phyloP scores from a whole-genome alignment of 1,284 basidiomycete species.

The Gomphus bonarii region DNA sequence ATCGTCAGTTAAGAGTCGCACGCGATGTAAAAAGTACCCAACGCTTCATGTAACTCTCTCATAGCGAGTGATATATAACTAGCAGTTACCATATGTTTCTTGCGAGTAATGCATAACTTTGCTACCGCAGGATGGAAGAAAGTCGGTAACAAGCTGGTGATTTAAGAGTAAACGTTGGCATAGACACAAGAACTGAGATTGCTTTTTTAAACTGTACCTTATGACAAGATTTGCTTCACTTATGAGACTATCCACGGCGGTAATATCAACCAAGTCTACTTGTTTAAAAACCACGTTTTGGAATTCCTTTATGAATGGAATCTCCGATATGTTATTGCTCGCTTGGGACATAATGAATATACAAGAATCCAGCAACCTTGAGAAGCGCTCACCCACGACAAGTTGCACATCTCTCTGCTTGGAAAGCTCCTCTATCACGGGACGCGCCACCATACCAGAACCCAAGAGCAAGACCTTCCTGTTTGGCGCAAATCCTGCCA shows the following conservation, averaged over 20 bases:
- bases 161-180: background rate
- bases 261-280: slow-evolving; percentile 53
- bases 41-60: slow-evolving; percentile 59
- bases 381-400: slow-evolving; percentile 53
- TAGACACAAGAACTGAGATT: background rate
- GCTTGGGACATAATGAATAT: slow-evolving; percentile 34
- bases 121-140: slow-evolving; percentile 72
- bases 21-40: slow-evolving; percentile 16
- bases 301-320: slow-evolving; percentile 40
- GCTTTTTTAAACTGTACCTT: slow-evolving; percentile 30
- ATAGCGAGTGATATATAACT: slow-evolving; percentile 86
- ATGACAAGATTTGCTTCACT: slow-evolving; percentile 52
- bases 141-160: slow-evolving; percentile 65
- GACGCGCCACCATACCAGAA: slow-evolving; percentile 86
- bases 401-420: slow-evolving; percentile 50
- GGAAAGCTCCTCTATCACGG: slow-evolving; percentile 68
- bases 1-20: background rate
- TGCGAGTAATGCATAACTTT: slow-evolving; percentile 62
- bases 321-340: slow-evolving; percentile 61
- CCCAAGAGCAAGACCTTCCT: slow-evolving; percentile 77
- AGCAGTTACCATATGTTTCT: slow-evolving; percentile 82
- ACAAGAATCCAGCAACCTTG: slow-evolving; percentile 1
- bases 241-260: slow-evolving; percentile 45
- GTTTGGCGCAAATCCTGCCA: slow-evolving; percentile 18
- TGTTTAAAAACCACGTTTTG: slow-evolving; percentile 46